Base-by-base conservation (phyloP, 176 grass and related monocot genomes). In the Carex littledalei region DNA sequence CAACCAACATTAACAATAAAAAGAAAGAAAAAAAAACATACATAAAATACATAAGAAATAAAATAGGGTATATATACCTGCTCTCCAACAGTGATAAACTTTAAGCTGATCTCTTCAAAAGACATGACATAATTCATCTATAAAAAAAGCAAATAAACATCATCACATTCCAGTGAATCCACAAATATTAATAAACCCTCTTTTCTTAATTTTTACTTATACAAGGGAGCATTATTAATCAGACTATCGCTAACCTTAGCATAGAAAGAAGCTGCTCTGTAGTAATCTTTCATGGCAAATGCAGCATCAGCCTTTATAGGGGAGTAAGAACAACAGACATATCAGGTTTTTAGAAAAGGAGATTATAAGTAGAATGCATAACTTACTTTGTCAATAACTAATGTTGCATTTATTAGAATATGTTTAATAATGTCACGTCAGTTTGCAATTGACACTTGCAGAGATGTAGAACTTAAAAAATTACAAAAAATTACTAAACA, bases 101-200 rank as follows among this genome's bases (percentile, higher is more conserved):
- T 94, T 68, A 98, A 86, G 87, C 90, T 95, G 88, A 98, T 95
- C 87, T 95, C 93, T 80, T 98, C 95, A 89, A 98, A 98, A 17
- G 93, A 98, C 77, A 95, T 66, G 50, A 92, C 82, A 86, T 95
- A 95, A 83, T 94, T 98, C 53, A 98, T 94, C 95, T 98, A 85
- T 49, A 86, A 56, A 21, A n/a, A n/a, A n/a, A n/a, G n/a, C n/a
- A n/a, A n/a, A 85, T 49, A 86, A 56, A 21, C 49, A 85, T 80
- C 32, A 83, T 67, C 72, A 83, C 63, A 26, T 49, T 15, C 79
- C 80, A 56, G 69, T 21, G 32, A 84, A 17, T 56, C 45, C 26
- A 89, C n/a, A 78, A 65, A 63, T 62, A 83, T 17, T 3, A 65
- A 78, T 55, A 82, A 84, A 63, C 4, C 20, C 57, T 47, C 4